Percentiles rank a stretch among this genome's conserved stretches.
Conservation (phyloP, 2,329 filamentous ascomycete species). For the Blastomyces emzantsi region DNA sequence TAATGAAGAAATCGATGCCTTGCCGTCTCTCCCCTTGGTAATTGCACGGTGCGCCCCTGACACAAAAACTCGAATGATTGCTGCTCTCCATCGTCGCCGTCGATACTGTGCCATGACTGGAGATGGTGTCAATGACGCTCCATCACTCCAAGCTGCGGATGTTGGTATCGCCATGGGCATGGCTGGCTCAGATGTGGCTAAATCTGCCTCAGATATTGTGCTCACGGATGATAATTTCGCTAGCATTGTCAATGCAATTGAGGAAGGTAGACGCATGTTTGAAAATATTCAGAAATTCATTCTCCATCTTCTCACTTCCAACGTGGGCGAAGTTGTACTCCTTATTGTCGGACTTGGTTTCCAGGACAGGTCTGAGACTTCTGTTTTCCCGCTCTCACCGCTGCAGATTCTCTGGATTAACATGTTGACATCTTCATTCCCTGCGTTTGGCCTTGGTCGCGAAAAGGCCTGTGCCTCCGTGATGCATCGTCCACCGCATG, state of each 20-base stretch:
- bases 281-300: slow-evolving; percentile 77
- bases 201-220: slow-evolving; percentile 58
- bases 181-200: slow-evolving; percentile 75
- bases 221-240: slow-evolving; percentile 77
- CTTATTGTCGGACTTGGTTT: slow-evolving; percentile 51
- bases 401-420: slow-evolving; percentile 56
- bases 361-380: slow-evolving; percentile 44
- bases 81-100: slow-evolving; percentile 67
- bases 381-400: slow-evolving; percentile 51
- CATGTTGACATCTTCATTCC: slow-evolving; percentile 52
- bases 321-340: slow-evolving; percentile 50
- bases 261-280: slow-evolving; percentile 75
- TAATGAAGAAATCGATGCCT: slow-evolving; percentile 50
- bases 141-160: slow-evolving; percentile 69
- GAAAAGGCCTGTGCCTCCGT: slow-evolving; percentile 48
- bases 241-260: slow-evolving; percentile 72
- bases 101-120: slow-evolving; percentile 81
- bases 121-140: slow-evolving; percentile 80
- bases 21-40: slow-evolving; percentile 68
- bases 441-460: slow-evolving; percentile 52
- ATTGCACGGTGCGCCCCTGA: slow-evolving; percentile 76
- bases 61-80: slow-evolving; percentile 87
- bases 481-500: slow-evolving; percentile 47
- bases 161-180: slow-evolving; percentile 86
- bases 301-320: slow-evolving; percentile 47